Conservation (phyloP, 2,329 filamentous ascomycete genomes). For the Piedraia hortae region DNA sequence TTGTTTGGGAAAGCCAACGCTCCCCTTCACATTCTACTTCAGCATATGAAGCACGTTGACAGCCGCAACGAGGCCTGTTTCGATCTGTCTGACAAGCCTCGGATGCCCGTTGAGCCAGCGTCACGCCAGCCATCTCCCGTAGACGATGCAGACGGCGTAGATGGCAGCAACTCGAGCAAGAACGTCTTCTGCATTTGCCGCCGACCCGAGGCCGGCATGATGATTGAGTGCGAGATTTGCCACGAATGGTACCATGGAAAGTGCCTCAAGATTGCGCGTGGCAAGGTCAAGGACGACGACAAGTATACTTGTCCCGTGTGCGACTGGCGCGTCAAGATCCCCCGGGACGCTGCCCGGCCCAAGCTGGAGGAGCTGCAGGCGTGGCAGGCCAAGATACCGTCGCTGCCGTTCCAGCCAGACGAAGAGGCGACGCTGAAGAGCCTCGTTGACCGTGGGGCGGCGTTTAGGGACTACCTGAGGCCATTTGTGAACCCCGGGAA, state of each 20-base stretch:
- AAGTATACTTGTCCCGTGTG: slow-evolving; percentile 97
- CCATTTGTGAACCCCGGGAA: slow-evolving; percentile 57
- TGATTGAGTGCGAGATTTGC: slow-evolving; percentile 97
- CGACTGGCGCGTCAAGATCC: slow-evolving; percentile 90
- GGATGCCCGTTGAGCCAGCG: slow-evolving; percentile 71
- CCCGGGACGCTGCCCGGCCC: slow-evolving; percentile 77
- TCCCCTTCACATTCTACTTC: slow-evolving; percentile 79
- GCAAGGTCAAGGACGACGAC: slow-evolving; percentile 94
- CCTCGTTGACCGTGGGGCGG: slow-evolving; percentile 62
- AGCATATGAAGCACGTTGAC: slow-evolving; percentile 78
- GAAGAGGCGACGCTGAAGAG: slow-evolving; percentile 67
- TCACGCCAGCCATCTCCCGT: slow-evolving; percentile 51
- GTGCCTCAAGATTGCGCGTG: slow-evolving; percentile 87
- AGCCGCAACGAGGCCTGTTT: slow-evolving; percentile 80
- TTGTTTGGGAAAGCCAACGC: slow-evolving; percentile 95
- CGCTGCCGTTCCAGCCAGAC: slow-evolving; percentile 66
- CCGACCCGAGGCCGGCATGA: slow-evolving; percentile 81
- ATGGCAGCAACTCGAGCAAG: slow-evolving; percentile 23
- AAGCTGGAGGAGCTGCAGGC: slow-evolving; percentile 71
- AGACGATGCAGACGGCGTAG: slow-evolving; percentile 15
- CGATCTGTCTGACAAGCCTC: slow-evolving; percentile 64
- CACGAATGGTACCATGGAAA: slow-evolving; percentile 99
- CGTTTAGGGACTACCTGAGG: slow-evolving; percentile 59
- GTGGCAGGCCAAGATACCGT: slow-evolving; percentile 60
- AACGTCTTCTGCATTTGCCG: slow-evolving; percentile 97